Evolutionary conservation across 1,284 basidiomycete genomes (phyloP), one percentile per base, ranked within the genome.

Genomic region (Trametes versicolor): DNA sequence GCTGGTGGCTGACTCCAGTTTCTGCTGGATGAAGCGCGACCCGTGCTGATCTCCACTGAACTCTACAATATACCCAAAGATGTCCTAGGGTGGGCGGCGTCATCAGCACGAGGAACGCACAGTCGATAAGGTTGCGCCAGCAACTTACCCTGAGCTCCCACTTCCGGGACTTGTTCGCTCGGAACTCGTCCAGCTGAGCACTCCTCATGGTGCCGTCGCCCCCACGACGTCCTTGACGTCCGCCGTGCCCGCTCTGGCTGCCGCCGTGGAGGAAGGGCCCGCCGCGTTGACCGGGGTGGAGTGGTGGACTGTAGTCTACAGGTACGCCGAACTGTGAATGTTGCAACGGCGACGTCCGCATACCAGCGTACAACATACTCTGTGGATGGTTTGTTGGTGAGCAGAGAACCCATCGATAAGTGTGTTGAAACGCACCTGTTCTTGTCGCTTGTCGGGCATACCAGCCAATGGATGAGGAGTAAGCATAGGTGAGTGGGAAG

Each of bases 41-140:
- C 96, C 93, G 73, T 97, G 94, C 77, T 99, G 97, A 78, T 99
- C 98, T 37, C 89, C 88, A 69, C 94, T 93, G 77, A 99, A 99
- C 76, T 99, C 98, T 59, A 95, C 92, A 57, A 98, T 81, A 78
- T 93, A 87, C 17, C 95, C 95, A 58, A 85, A 85, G 72, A 99
- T 92, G 73, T 98, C 96, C 91, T 95, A 76, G 34, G 23, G 60
- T 32, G 23, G 15, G n/a, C 15, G n/a, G 49, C 27, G 58, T n/a
- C 51, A 62, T 70, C 62, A 73, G 65, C 58, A 57, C 58, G 53
- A 47, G n/a, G 54, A 54, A 21, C 15, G 15, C 27, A 58, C 51
- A 10, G 29, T 45, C 60, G 58, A 59, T 60, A 52, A 49, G 70
- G 68, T 65, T 65, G 45, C 25, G 66, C 57, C 58, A 59, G 60